phyloP scores from a whole-genome alignment of 2,329 filamentous ascomycete genomes.

The Fusarium sp. region DNA sequence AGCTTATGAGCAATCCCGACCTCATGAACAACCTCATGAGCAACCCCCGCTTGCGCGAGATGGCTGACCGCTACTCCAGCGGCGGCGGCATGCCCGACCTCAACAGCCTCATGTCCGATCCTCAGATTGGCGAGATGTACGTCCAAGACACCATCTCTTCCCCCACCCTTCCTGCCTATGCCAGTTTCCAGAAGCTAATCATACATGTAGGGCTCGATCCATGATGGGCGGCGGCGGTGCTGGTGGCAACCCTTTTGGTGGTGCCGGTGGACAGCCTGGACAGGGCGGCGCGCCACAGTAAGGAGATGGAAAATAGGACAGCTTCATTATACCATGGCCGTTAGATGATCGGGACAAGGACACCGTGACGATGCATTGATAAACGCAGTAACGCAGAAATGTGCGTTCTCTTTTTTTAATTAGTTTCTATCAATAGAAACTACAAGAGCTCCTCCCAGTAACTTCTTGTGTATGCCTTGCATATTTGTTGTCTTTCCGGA shows the following conservation, averaged over 20 bases:
- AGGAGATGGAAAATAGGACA: constrained; percentile 28
- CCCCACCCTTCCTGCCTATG: background rate
- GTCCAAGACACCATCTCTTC: constrained; percentile 54
- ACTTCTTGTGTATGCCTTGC: background rate
- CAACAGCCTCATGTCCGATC: constrained; percentile 89
- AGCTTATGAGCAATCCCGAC: constrained; percentile 96
- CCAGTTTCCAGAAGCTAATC: constrained; percentile 8
- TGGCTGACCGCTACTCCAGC: constrained; percentile 84
- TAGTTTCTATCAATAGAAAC: constrained; percentile 42
- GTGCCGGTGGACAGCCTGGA: constrained; percentile 43
- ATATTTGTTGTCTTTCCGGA: background rate
- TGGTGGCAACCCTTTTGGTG: constrained; percentile 47
- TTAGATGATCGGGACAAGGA: constrained; percentile 25
- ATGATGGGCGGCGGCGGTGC: constrained; percentile 60
- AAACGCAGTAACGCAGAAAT: constrained; percentile 35
- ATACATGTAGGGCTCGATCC: constrained; percentile 59
- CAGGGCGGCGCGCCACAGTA: constrained; percentile 49
- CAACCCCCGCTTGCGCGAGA: constrained; percentile 89
- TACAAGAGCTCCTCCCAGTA: constrained; percentile 29
- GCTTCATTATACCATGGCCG: constrained; percentile 43
- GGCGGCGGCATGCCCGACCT: constrained; percentile 94
- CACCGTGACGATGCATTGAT: constrained; percentile 42
- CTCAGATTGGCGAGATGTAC: constrained; percentile 93
- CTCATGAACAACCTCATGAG: constrained; percentile 93
- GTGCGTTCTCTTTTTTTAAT: constrained; percentile 27